Percentiles rank a stretch among this genome's conserved stretches.
phyloP scores from a whole-genome alignment of 225 moss, liverwort and hornwort species.

The Pleurozium schreberi region DNA sequence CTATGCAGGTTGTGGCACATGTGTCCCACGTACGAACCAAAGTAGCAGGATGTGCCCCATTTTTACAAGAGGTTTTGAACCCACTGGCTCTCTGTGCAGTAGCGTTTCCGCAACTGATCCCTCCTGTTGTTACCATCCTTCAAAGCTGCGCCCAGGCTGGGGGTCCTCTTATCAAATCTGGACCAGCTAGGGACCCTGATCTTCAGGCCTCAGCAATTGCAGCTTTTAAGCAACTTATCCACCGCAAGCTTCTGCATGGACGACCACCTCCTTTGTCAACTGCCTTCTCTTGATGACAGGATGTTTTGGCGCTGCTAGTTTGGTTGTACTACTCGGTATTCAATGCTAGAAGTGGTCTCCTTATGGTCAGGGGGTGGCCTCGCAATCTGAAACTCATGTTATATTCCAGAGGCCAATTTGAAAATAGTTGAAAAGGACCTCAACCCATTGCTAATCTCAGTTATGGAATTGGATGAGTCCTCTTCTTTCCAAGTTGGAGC shows the following conservation, averaged over 20 bases:
- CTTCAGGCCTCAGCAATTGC: conserved; percentile 69
- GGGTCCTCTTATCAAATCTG: conserved; percentile 70
- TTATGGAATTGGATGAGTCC: background rate
- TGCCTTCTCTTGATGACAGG: conserved; percentile 1
- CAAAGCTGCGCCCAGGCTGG: conserved; percentile 90
- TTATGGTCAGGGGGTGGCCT: background rate
- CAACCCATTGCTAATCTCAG: background rate
- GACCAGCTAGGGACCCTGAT: conserved; percentile 67
- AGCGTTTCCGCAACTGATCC: conserved; percentile 76
- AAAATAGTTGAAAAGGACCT: background rate
- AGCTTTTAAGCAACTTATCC: conserved; percentile 80
- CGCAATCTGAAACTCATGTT: background rate
- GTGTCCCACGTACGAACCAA: conserved; percentile 72
- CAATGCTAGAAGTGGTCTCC: background rate
- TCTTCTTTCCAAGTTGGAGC: background rate
- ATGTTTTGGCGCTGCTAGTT: background rate
- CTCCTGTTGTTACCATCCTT: conserved; percentile 69
- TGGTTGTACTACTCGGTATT: background rate
- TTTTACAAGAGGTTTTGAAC: conserved; percentile 68
- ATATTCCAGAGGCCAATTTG: background rate
- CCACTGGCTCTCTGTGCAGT: conserved; percentile 70
- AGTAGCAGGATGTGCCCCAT: conserved; percentile 78
- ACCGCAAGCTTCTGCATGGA: conserved; percentile 74
- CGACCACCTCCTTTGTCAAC: conserved; percentile 44
- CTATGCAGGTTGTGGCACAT: conserved; percentile 69